phyloP scores from a whole-genome alignment of 345 rosid genomes.

The Euphorbia lathyris region DNA sequence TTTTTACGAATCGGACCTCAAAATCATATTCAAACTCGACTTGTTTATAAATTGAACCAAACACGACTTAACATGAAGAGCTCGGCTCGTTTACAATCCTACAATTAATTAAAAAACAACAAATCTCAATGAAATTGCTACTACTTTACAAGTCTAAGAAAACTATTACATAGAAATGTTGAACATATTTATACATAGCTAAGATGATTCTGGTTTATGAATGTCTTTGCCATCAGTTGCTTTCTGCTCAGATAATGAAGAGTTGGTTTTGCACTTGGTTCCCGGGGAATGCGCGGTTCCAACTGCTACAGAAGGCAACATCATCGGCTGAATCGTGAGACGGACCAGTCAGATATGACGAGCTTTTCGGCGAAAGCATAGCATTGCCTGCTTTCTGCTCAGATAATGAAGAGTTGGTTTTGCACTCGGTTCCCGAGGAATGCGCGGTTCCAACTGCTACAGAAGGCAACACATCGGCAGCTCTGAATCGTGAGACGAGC shows the following conservation, averaged over 20 bases:
- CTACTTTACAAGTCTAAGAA: no score
- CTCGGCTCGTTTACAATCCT: no score
- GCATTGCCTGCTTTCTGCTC: constrained; percentile 37
- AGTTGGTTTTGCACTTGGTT: constrained; percentile 36
- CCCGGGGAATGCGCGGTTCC: constrained; percentile 5
- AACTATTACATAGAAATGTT: no score
- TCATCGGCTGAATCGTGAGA: constrained; percentile 24
- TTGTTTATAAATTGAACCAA: no score
- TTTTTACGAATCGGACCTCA: no score
- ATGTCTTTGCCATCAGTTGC: constrained; percentile 9
- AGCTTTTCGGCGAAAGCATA: constrained; percentile 36
- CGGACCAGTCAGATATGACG: constrained; percentile 33
- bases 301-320: constrained; percentile 23
- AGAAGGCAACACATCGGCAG: constrained; percentile 23
- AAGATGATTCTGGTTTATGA: no score
- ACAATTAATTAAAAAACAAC: no score
- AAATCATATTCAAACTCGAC: no score
- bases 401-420: constrained; percentile 31
- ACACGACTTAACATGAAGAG: no score
- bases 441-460: constrained; percentile 11
- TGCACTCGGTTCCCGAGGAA: constrained; percentile 30
- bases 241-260: constrained; percentile 46
- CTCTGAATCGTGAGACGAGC: constrained; percentile 34
- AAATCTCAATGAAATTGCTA: no score
- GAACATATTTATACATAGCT: no score